phyloP scores from a whole-genome alignment of 805 yeast genomes.

The Starmera dryadoides region DNA sequence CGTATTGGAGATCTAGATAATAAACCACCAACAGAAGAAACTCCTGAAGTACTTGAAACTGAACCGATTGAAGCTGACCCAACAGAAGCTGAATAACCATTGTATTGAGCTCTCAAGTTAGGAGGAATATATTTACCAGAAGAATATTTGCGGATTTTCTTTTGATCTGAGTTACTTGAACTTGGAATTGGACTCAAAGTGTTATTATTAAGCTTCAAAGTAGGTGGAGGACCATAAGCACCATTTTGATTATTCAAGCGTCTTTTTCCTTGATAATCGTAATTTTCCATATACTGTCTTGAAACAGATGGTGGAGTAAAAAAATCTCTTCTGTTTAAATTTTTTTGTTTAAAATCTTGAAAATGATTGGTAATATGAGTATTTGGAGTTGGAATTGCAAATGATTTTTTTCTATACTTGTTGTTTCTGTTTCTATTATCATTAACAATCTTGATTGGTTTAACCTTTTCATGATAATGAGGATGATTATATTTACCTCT shows the following conservation, averaged over 20 bases:
- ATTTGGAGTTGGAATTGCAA: conserved; percentile 57
- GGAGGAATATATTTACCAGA: conserved; percentile 67
- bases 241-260: conserved; percentile 13
- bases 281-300: conserved; percentile 65
- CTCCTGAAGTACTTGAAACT: no score
- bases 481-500: not conserved
- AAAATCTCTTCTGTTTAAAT: conserved; percentile 59
- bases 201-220: conserved; percentile 5
- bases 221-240: conserved; percentile 18
- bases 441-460: conserved; percentile 19
- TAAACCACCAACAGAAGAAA: no score
- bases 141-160: conserved; percentile 10
- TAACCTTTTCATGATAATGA: conserved; percentile 11
- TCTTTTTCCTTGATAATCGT: conserved; percentile 27
- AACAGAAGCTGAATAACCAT: not conserved
- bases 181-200: conserved; percentile 1
- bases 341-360: conserved; percentile 26
- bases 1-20: conserved; percentile 13
- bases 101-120: conserved; percentile 46
- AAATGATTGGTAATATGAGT: conserved; percentile 32
- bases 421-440: conserved; percentile 12
- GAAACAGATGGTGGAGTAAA: conserved; percentile 75
- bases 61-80: no score
- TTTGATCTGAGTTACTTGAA: not conserved
- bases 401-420: conserved; percentile 40